Base-by-base conservation (phyloP, 2,329 filamentous ascomycete species). In the Xylaria sp. region DNA sequence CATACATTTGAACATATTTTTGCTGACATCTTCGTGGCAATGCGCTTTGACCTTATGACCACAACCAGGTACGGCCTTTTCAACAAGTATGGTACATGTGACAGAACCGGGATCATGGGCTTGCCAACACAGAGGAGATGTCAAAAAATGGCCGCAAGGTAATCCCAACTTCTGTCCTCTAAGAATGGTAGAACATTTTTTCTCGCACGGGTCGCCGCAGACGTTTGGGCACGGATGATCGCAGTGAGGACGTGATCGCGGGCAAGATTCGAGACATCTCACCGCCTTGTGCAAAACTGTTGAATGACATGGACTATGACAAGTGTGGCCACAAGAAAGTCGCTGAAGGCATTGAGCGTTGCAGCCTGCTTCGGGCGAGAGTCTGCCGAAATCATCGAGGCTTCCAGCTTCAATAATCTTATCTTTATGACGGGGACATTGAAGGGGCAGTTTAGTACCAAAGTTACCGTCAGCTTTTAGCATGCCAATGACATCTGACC, bases 291-390 rank as follows among this genome's bases (percentile, higher is more conserved):
- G 83, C 3, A 84, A 68, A 7, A 74, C 63, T 1, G 80, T 71
- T 0, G 81, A 79, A 62, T 85, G 82, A 57, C 83, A 85, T 23
- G 71, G 73, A 7, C 74, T 76, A 6, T 65, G 64, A 54, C 83
- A 85, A 1, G 70, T 53, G 64, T 85, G 83, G 0, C 82, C 82
- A 57, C 83, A 85, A 0, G 68, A 35, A 11, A 83, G 74, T 71
- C 81, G 58, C 79, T 73, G 60, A 70, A 78, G 76, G 62, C 88
- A 90, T 1, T 72, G 73, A 15, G 80, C 67, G 35, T 71, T 70
- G 67, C 87, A 90, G 1, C 88, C 88, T 38, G 87, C 87, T 71
- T 90, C 88, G 0, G 87, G 88, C 0, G 82, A 78, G 4, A 83
- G 71, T 6, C 73, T 72, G 0, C 75, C 60, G 64, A 90, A 90